Base-by-base conservation (phyloP, 1,139 yeast genomes). In the Suhomyces yuchorum region DNA sequence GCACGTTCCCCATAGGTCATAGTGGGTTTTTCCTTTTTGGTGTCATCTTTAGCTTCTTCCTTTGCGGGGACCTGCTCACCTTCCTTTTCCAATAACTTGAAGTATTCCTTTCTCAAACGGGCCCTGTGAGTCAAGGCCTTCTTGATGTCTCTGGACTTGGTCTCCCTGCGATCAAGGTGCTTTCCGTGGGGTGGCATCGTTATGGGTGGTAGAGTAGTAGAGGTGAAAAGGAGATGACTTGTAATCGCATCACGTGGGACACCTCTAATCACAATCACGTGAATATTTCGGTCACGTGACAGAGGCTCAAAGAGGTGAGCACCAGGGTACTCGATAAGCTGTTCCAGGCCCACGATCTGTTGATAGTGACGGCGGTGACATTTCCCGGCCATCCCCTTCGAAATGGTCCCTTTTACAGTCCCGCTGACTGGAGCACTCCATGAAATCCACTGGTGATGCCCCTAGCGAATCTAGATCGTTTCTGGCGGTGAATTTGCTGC, bases 91-190 rank as follows among this genome's bases (percentile, higher is more conserved):
- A 90, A 68, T 52, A 90, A 72, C 63, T 91, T 90, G 71, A 89
- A 85, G 63, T 92, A 92, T 50, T 82, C 84, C 63, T 85, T 87
- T 71, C 91, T 81, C 55, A 91, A 78, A 56, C 95, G 77, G n/a
- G 97, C 90, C 53, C 91, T 78, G 61, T 90, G 96, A 2, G 82
- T 79, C 56, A 92, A 78, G 11, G 95, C 85, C 61, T 80, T 81
- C 60, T 86, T 84, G 58, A 91, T 91, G 54, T 88, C 95, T 51
- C 68, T 65, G 22, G 72, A 63, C 54, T 76, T 76, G 49, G 66
- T 65, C 53, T 73, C 77, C 40, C 73, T 67, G 45, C 72, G 70
- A 54, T 75, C 77, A 42, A 66, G 63, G 50, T 70, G 70, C 37
- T 39, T 43, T 30, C 19, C 18, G 8, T 28, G 40, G 18, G 48